Conservation (phyloP, 2,329 filamentous ascomycete species). For the Pseudogymnoascus sp. region DNA sequence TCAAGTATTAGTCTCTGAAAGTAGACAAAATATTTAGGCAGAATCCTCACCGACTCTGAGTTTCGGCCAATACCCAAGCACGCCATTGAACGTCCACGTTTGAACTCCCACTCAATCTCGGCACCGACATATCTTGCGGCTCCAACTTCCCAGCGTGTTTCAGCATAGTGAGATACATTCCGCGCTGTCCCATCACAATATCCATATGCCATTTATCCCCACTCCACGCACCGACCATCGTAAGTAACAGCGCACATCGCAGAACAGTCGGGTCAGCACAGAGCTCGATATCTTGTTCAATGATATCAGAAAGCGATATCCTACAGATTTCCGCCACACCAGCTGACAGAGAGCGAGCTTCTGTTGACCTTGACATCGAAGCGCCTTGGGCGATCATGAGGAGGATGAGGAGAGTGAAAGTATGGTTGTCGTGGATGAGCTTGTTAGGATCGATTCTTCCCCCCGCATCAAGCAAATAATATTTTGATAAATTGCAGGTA, state of each 20-base stretch:
- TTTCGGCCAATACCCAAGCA: conserved; percentile 57
- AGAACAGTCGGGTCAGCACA: conserved; percentile 56
- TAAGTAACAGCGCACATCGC: conserved; percentile 59
- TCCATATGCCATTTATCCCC: conserved; percentile 74
- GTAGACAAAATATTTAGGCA: conserved; percentile 12
- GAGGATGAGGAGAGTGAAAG: conserved; percentile 56
- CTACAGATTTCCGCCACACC: conserved; percentile 63
- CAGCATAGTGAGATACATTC: conserved; percentile 67
- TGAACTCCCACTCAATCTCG: conserved; percentile 34
- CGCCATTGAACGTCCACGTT: conserved; percentile 48
- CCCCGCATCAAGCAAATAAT: conserved; percentile 53
- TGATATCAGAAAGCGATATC: conserved; percentile 62
- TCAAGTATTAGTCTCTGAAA: conserved; percentile 14
- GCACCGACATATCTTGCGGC: conserved; percentile 37
- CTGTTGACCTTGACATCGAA: conserved; percentile 54
- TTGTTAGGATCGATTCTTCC: conserved; percentile 58
- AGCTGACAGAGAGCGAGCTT: conserved; percentile 56
- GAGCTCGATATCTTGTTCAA: conserved; percentile 63
- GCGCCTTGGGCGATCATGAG: conserved; percentile 68
- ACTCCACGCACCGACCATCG: conserved; percentile 61
- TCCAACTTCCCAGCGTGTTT: conserved; percentile 61
- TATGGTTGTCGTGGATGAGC: conserved; percentile 57
- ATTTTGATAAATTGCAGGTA: conserved; percentile 56
- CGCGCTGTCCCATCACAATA: conserved; percentile 64
- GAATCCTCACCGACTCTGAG: conserved; percentile 46